A percentile compares a stretch with the other conserved stretches of the same genome.
phyloP scores from a whole-genome alignment of 768 basidiomycete genomes.

The Boletus tomentosulus region DNA sequence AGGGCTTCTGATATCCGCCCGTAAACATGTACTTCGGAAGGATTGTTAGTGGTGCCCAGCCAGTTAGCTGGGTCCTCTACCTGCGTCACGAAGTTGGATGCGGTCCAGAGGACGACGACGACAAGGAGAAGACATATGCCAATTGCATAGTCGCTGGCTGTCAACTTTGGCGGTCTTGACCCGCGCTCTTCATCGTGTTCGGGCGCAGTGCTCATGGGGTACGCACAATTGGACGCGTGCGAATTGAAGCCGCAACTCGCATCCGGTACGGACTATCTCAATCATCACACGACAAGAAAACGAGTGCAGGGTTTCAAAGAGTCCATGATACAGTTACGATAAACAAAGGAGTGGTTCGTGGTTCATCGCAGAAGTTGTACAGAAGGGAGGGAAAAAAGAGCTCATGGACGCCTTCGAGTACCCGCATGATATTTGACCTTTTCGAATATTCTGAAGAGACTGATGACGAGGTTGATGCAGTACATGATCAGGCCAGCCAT shows the following conservation, averaged over 20 bases:
- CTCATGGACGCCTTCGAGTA: conserved; percentile 21
- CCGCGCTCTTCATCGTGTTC: conserved; percentile 11
- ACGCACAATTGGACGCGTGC: conserved; percentile 4
- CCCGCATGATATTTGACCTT: conserved; percentile 75
- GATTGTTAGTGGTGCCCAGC: conserved; percentile 7
- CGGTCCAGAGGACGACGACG: conserved; percentile 87
- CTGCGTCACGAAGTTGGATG: conserved; percentile 84
- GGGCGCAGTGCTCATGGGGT: conserved; percentile 15
- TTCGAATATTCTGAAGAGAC: conserved; percentile 82
- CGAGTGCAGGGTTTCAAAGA: neutral
- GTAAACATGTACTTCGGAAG: conserved; percentile 42
- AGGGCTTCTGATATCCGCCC: conserved; percentile 86
- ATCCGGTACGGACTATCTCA: no score
- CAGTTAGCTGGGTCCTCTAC: conserved; percentile 30
- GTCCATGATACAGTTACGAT: neutral
- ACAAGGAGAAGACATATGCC: conserved; percentile 68
- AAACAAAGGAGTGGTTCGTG: neutral
- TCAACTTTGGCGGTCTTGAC: conserved; percentile 7
- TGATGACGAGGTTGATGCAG: conserved; percentile 80
- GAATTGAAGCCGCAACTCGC: neutral
- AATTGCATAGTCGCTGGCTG: conserved; percentile 39
- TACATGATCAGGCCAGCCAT: conserved; percentile 76
- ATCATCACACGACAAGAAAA: neutral
- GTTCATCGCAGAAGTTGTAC: neutral
- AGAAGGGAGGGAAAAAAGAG: neutral